Evolutionary conservation across 1,284 basidiomycete species (phyloP).

Genomic region (Trametes polyzona): DNA sequence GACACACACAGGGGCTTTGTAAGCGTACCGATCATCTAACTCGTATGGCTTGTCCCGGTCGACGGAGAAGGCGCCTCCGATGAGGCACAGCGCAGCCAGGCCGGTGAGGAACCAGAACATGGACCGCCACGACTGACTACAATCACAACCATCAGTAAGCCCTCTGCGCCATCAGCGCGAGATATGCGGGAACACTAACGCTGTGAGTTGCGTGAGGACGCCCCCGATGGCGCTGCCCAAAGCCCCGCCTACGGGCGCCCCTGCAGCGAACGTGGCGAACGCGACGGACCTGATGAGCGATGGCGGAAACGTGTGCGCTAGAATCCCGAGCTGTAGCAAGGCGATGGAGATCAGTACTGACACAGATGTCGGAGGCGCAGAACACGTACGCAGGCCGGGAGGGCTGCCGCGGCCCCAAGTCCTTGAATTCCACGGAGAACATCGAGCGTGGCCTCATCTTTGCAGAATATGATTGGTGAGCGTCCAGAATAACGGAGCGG

Average conservation of each 20-base stretch:
- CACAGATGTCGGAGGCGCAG: neutral
- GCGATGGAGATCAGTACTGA: neutral
- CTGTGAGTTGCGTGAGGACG: conserved; percentile 67
- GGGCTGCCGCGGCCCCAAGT: conserved; percentile 66
- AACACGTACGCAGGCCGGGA: conserved; percentile 68
- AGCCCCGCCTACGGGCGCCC: conserved; percentile 78
- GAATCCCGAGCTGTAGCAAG: conserved; percentile 68
- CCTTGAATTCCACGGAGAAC: conserved; percentile 75
- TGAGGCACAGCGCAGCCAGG: conserved; percentile 42
- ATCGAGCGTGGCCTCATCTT: conserved; percentile 59
- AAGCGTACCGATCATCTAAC: conserved; percentile 45
- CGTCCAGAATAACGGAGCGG: neutral
- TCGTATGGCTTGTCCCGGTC: conserved; percentile 47
- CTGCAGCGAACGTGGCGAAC: conserved; percentile 78
- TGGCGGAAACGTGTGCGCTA: conserved; percentile 76
- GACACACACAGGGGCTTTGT: too few relatives aligned
- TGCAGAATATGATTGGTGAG: neutral
- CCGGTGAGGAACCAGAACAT: conserved; percentile 58
- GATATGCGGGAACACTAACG: conserved; percentile 32
- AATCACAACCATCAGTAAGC: neutral
- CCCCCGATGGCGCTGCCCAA: conserved; percentile 74
- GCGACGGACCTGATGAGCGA: conserved; percentile 69
- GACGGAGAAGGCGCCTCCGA: conserved; percentile 49
- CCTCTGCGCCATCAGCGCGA: conserved; percentile 5
- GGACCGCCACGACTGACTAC: conserved; percentile 53